Conservation (phyloP, 441 rosid species). For the Melastoma candidum region DNA sequence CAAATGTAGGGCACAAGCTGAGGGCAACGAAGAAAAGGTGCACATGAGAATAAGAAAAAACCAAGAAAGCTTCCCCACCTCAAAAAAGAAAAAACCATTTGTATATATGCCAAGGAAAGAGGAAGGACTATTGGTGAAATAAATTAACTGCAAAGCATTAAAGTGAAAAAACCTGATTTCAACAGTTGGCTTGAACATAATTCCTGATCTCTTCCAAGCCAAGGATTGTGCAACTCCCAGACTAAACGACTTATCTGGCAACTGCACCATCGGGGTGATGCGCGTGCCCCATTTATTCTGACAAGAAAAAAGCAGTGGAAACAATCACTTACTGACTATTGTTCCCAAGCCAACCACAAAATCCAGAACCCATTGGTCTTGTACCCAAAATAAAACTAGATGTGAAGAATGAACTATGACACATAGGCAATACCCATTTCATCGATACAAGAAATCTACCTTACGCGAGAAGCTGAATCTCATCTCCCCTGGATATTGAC, state of each 20-base stretch:
- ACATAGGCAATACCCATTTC: too few relatives aligned
- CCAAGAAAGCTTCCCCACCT: too few relatives aligned
- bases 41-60: too few relatives aligned
- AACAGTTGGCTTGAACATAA: slow-evolving; percentile 67
- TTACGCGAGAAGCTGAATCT: slow-evolving; percentile 78
- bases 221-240: slow-evolving; percentile 58
- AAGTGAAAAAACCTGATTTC: slow-evolving; percentile 46
- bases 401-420: too few relatives aligned
- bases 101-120: too few relatives aligned
- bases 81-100: too few relatives aligned
- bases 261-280: slow-evolving; percentile 70
- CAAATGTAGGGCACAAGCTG: slow-evolving; percentile 72
- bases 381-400: too few relatives aligned
- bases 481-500: slow-evolving; percentile 98
- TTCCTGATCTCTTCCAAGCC: slow-evolving; percentile 85
- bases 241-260: slow-evolving; percentile 80
- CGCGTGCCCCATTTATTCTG: slow-evolving; percentile 88
- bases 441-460: slow-evolving; percentile 25
- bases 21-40: background rate
- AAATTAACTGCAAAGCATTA: background rate
- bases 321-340: too few relatives aligned
- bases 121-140: background rate
- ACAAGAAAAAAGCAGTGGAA: background rate
- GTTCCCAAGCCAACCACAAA: too few relatives aligned
- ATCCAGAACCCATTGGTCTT: too few relatives aligned